These are phyloP conservation scores for Colletotrichum coccodes DNA, from an alignment of 2,329 filamentous ascomycete species.

Conservation along the genomic window DNA sequence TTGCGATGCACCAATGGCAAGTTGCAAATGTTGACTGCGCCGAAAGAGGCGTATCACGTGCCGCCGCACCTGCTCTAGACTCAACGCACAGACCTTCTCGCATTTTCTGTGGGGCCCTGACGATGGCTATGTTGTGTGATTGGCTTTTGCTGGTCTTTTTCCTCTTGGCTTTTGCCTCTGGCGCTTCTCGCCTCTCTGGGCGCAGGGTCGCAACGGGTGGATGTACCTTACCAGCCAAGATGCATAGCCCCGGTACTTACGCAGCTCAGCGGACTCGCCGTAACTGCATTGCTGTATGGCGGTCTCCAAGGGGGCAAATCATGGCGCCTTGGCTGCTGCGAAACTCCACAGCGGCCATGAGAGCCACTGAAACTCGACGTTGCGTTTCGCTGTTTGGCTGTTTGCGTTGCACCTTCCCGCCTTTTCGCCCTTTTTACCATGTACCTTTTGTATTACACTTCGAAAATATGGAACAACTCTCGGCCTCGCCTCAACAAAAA, in stretches of 20 bases:
- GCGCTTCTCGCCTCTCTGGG: neutral
- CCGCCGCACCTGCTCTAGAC: neutral
- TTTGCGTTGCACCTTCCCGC: constrained; percentile 19
- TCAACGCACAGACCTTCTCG: neutral
- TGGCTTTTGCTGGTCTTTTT: neutral
- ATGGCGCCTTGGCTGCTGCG: constrained; percentile 26
- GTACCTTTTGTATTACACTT: neutral
- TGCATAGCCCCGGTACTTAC: constrained; percentile 25
- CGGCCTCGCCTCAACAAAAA: constrained; percentile 23
- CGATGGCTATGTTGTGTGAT: constrained; percentile 22
- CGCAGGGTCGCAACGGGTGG: neutral
- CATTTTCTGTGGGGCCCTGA: neutral
- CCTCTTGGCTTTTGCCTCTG: constrained; percentile 11
- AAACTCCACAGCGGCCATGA: constrained; percentile 3
- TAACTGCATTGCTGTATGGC: neutral
- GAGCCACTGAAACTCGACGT: constrained; percentile 14
- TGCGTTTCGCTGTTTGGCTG: constrained; percentile 13
- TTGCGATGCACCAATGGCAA: constrained; percentile 17
- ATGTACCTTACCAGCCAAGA: constrained; percentile 26
- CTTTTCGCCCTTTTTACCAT: neutral
- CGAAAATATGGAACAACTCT: constrained; percentile 3
- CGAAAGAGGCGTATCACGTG: constrained; percentile 16
- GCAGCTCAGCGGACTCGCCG: constrained; percentile 26
- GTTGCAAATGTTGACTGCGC: constrained; percentile 1
- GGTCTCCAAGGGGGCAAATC: neutral